phyloP scores from a whole-genome alignment of 176 grass and related monocot genomes.

The Oryza meridionalis region DNA sequence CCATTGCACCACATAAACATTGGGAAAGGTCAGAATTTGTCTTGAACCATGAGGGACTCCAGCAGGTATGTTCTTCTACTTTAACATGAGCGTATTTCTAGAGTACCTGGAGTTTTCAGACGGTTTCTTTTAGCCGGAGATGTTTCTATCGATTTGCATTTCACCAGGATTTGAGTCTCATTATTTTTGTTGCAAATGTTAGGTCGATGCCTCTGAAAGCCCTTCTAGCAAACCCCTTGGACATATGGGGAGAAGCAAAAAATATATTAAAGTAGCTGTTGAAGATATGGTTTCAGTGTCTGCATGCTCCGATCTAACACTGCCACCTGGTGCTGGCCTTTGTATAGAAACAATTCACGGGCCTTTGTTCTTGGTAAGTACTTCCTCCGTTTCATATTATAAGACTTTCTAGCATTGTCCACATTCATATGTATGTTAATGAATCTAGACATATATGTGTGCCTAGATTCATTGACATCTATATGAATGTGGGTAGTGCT shows the following conservation, averaged over 20 bases:
- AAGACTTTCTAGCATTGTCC: too few species aligned
- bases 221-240: slow-evolving; percentile 26
- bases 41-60: slow-evolving; percentile 71
- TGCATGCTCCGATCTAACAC: slow-evolving; percentile 66
- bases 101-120: background rate
- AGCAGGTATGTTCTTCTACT: slow-evolving; percentile 53
- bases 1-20: slow-evolving; percentile 72
- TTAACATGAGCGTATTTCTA: background rate
- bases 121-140: background rate
- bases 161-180: background rate
- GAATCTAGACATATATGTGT: too few species aligned
- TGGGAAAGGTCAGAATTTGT: slow-evolving; percentile 78
- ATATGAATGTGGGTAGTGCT: too few species aligned
- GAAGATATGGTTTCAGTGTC: slow-evolving; percentile 61
- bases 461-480: too few species aligned
- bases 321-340: slow-evolving; percentile 71
- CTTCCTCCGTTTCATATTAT: too few species aligned
- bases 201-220: slow-evolving; percentile 58
- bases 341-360: slow-evolving; percentile 68
- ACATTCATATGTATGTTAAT: too few species aligned
- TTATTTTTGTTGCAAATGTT: slow-evolving; percentile 3
- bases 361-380: slow-evolving; percentile 60
- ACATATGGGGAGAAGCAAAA: slow-evolving; percentile 48
- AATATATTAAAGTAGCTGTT: slow-evolving; percentile 59
- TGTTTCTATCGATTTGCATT: background rate